These are phyloP conservation scores for Viola pubescens DNA, from an alignment of 441 rosid genomes.

Conservation along the genomic window DNA sequence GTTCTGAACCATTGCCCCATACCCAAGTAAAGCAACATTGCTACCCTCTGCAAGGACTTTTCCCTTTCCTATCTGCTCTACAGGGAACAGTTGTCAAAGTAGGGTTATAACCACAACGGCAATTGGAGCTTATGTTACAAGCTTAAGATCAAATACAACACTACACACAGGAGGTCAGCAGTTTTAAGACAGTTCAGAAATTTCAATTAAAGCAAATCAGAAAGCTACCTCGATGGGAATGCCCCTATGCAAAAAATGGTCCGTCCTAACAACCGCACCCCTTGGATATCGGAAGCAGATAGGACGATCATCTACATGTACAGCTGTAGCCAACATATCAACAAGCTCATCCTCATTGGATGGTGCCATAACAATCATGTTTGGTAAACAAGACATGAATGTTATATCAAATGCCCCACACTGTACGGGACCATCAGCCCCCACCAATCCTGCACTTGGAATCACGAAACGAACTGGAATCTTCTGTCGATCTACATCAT, in stretches of 20 bases:
- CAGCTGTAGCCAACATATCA: slow-evolving; percentile 87
- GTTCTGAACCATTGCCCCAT: slow-evolving; percentile 89
- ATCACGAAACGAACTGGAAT: slow-evolving; percentile 85
- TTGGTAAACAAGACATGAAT: slow-evolving; percentile 90
- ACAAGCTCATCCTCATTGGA: slow-evolving; percentile 81
- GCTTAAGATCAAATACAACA: neutral
- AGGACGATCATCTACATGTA: slow-evolving; percentile 56
- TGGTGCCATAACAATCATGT: slow-evolving; percentile 96
- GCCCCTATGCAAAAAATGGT: slow-evolving; percentile 39
- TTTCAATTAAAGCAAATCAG: neutral
- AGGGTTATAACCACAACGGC: neutral
- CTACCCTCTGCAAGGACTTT: slow-evolving; percentile 64
- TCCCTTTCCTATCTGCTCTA: slow-evolving; percentile 76
- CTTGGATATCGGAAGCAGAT: slow-evolving; percentile 87
- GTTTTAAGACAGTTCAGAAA: neutral
- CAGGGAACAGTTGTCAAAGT: slow-evolving; percentile 11
- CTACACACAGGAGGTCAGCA: neutral
- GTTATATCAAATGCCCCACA: slow-evolving; percentile 90
- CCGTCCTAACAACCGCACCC: slow-evolving; percentile 52
- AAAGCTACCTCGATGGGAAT: slow-evolving; percentile 60
- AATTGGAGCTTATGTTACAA: neutral
- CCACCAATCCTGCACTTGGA: slow-evolving; percentile 85
- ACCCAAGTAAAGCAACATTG: slow-evolving; percentile 82
- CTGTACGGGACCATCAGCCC: slow-evolving; percentile 77
- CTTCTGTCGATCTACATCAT: slow-evolving; percentile 83